Evolutionary conservation across 768 basidiomycete genomes (phyloP), one percentile per base, ranked within the genome.

Genomic region (Gloeophyllum trabeum): DNA sequence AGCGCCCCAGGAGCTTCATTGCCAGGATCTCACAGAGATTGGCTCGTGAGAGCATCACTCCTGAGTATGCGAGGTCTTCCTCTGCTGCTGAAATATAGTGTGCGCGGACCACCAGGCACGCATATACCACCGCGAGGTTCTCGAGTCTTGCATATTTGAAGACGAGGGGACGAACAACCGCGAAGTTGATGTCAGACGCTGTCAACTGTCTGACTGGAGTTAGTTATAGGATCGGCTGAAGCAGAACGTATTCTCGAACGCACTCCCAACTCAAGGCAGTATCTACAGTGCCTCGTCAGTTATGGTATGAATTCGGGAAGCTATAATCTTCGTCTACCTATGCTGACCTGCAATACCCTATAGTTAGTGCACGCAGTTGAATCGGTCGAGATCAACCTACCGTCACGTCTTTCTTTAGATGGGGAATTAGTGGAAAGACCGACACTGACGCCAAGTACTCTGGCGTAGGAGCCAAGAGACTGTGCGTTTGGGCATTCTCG

Each of bases 11-110:
- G 19, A 93, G 73, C 54, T 96, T 96, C 66, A 89, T 78, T 6
- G 93, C 90, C 16, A 96, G 60, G 13, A 96, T 75, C 56, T 96
- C 90, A 60, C 89, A 93, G 6, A 93, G 69, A 23, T 70, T 79
- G 3, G 90, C 92, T 30, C 83, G 67, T 6, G 77, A 63, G 5
- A 66, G 59, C 66, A 85, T 81, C 42, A 96, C 69, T 13, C 72
- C 76, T 6, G 87, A 73, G 61, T 81, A 81, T 12, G 87, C 86
- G 36, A 96, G 67, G 51, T 92, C 79, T 2, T 69, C 66, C 20
- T 76, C 76, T 3, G 79, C 72, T 38, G 78, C 71, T 6, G 75
- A 66, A 14, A 88, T 67, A 55, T 92, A 96, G 57, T 88, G 83
- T 4, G 78, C 79, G 32, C 81, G 71, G 24, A 80, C 80, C 42